Percentiles rank a stretch among this genome's conserved stretches.
phyloP scores from a whole-genome alignment of 176 grass and related monocot genomes.

The Puya raimondii region DNA sequence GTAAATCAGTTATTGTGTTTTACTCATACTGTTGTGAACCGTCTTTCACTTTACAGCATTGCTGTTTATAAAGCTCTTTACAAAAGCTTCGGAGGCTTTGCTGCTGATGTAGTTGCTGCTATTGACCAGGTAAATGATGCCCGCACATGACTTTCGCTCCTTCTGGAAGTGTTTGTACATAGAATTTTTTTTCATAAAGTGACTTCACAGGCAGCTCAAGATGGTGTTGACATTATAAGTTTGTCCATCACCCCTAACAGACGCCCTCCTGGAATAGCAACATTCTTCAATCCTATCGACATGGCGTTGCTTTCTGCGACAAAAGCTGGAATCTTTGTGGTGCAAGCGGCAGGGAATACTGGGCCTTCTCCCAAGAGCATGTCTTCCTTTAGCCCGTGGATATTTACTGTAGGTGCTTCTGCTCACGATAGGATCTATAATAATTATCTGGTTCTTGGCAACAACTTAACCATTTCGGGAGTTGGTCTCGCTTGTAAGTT shows the following conservation, averaged over 20 bases:
- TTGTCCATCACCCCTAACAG: constrained; percentile 97
- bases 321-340: constrained; percentile 92
- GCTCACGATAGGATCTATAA: constrained; percentile 86
- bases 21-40: not conserved
- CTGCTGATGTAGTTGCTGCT: constrained; percentile 98
- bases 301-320: constrained; percentile 86
- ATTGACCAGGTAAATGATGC: constrained; percentile 67
- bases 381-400: constrained; percentile 94
- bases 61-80: constrained; percentile 99
- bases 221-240: constrained; percentile 88
- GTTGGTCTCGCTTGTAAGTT: constrained; percentile 94
- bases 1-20: constrained; percentile 1
- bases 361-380: constrained; percentile 87
- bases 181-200: not conserved
- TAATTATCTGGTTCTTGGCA: constrained; percentile 81
- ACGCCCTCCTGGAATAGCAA: constrained; percentile 76
- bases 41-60: constrained; percentile 43
- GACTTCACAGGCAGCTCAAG: constrained; percentile 79
- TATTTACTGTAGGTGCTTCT: constrained; percentile 95
- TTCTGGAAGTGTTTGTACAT: too few species aligned
- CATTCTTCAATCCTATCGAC: constrained; percentile 98
- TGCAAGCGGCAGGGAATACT: constrained; percentile 96
- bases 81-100: constrained; percentile 99
- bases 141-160: not conserved
- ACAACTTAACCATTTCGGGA: constrained; percentile 78